A percentile compares a stretch with the other conserved stretches of the same genome.
phyloP scores from a whole-genome alignment of 257 asterid species.

The Gynochthodes officinalis region DNA sequence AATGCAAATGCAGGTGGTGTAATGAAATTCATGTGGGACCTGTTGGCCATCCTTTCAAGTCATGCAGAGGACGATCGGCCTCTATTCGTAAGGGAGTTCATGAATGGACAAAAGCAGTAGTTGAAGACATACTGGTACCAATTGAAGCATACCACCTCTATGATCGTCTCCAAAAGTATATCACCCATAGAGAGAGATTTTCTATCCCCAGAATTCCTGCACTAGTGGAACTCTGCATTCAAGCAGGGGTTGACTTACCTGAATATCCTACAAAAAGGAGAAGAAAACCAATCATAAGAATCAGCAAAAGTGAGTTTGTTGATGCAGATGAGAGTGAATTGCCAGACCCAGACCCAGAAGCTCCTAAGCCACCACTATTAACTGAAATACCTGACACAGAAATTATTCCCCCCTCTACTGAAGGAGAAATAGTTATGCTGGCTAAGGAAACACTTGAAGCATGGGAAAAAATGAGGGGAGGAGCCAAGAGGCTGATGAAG shows the following conservation, averaged over 20 bases:
- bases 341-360: slow-evolving; percentile 70
- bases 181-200: slow-evolving; percentile 74
- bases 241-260: slow-evolving; percentile 86
- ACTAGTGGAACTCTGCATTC: slow-evolving; percentile 88
- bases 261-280: slow-evolving; percentile 88
- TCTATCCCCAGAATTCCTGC: slow-evolving; percentile 86
- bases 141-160: slow-evolving; percentile 76
- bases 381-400: slow-evolving; percentile 52
- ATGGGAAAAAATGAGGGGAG: slow-evolving; percentile 86
- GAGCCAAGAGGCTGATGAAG: slow-evolving; percentile 71
- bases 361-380: slow-evolving; percentile 47
- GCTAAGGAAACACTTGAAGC: slow-evolving; percentile 80
- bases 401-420: slow-evolving; percentile 49
- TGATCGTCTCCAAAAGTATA: slow-evolving; percentile 83
- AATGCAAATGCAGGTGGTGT: slow-evolving; percentile 64
- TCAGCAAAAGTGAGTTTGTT: slow-evolving; percentile 72
- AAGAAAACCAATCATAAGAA: slow-evolving; percentile 82
- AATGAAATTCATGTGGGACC: slow-evolving; percentile 87
- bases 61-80: slow-evolving; percentile 73
- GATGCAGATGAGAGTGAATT: slow-evolving; percentile 94
- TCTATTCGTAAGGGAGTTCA: slow-evolving; percentile 72
- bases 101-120: slow-evolving; percentile 70
- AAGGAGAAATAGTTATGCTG: slow-evolving; percentile 49
- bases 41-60: slow-evolving; percentile 82
- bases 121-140: slow-evolving; percentile 71